Percentiles rank a stretch among this genome's conserved stretches.
Evolutionary conservation across 768 basidiomycete species (phyloP).

Genomic region (Suillus bovinus): DNA sequence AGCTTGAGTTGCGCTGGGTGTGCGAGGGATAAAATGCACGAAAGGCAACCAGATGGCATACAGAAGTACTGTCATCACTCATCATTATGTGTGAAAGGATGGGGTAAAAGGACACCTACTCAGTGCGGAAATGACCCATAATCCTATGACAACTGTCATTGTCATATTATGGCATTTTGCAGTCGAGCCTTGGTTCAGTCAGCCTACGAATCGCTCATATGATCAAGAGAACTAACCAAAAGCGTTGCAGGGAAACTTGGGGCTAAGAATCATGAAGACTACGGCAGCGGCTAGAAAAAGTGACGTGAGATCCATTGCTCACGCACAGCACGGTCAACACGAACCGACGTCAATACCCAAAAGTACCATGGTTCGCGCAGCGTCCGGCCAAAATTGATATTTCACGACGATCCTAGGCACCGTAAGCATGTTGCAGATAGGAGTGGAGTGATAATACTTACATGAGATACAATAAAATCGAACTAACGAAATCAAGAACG

Average conservation of each 20-base stretch:
- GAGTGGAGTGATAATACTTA: constrained; percentile 15
- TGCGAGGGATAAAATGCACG: constrained; percentile 6
- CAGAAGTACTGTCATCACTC: constrained; percentile 7
- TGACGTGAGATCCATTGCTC: constrained; percentile 1
- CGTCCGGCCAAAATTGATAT: constrained; percentile 41
- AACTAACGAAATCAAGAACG: constrained; percentile 31
- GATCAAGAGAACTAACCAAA: constrained; percentile 25
- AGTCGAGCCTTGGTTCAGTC: constrained; percentile 23
- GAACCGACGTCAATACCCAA: constrained; percentile 20
- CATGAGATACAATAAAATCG: constrained; percentile 41
- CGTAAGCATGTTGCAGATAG: background rate
- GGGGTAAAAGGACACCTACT: constrained; percentile 29
- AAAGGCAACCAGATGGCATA: constrained; percentile 13
- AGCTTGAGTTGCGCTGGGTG: constrained; percentile 17
- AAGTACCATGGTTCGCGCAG: constrained; percentile 32
- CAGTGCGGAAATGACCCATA: constrained; percentile 35
- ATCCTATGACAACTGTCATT: constrained; percentile 29
- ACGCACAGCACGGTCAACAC: background rate
- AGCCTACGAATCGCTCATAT: background rate
- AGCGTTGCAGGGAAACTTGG: constrained; percentile 37
- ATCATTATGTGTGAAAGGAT: background rate
- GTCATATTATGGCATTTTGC: constrained; percentile 33
- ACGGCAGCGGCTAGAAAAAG: constrained; percentile 27
- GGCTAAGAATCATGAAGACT: constrained; percentile 30
- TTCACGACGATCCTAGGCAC: constrained; percentile 38